A percentile compares a stretch with the other conserved stretches of the same genome.
Conservation (phyloP, 257 asterid species). For the Fraxinus excelsior region DNA sequence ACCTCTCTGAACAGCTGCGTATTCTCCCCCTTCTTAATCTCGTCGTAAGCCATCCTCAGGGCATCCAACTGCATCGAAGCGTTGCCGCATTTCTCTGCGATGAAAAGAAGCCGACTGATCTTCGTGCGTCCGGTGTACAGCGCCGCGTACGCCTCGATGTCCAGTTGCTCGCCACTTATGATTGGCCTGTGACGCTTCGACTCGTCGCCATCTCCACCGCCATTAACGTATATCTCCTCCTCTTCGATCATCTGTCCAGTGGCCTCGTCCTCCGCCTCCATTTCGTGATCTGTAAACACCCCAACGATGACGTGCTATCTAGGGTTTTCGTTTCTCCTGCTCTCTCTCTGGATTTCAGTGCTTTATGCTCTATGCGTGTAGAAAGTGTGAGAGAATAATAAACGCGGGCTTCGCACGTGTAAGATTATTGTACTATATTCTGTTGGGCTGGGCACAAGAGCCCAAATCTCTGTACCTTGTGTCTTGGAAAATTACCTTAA, state of each 20-base stretch:
- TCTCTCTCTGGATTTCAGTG: slow-evolving; percentile 9
- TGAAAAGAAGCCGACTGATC: slow-evolving; percentile 71
- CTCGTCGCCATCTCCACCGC: slow-evolving; percentile 42
- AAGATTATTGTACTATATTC: not conserved
- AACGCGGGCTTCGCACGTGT: slow-evolving; percentile 23
- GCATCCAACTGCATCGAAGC: slow-evolving; percentile 80
- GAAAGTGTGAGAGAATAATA: not conserved
- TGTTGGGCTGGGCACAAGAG: slow-evolving; percentile 2
- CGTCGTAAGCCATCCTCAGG: slow-evolving; percentile 91
- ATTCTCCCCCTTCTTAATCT: slow-evolving; percentile 91
- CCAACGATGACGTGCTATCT: slow-evolving; percentile 26
- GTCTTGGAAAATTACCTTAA: no score
- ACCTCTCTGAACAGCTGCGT: slow-evolving; percentile 79
- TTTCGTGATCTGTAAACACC: slow-evolving; percentile 11
- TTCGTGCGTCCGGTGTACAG: slow-evolving; percentile 87
- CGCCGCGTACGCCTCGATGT: slow-evolving; percentile 90
- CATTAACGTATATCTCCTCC: slow-evolving; percentile 68
- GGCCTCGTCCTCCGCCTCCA: slow-evolving; percentile 74
- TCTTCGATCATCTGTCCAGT: slow-evolving; percentile 51
- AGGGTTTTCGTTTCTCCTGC: slow-evolving; percentile 38
- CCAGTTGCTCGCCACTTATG: slow-evolving; percentile 88
- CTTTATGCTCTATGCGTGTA: not conserved
- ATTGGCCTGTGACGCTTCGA: slow-evolving; percentile 73
- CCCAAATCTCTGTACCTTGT: not conserved
- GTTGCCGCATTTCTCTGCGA: slow-evolving; percentile 67